These are phyloP conservation scores for Halenospora varia DNA, from an alignment of 495 filamentous ascomycete species.

Conservation along the genomic window DNA sequence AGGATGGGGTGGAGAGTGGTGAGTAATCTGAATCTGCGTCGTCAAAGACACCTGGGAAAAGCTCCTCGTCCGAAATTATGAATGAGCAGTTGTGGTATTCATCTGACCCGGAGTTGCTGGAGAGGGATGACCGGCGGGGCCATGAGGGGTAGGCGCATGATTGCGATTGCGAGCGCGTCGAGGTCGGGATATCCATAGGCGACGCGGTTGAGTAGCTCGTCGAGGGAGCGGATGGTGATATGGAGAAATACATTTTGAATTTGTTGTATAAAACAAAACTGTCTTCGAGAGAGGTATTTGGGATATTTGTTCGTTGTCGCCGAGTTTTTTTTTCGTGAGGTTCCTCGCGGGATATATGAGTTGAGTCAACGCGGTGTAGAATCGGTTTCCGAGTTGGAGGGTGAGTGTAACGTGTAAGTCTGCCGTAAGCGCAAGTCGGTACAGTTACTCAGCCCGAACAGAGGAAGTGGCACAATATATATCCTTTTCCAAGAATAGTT, in stretches of 20 bases:
- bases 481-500: neutral
- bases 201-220: conserved; percentile 17
- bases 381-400: neutral
- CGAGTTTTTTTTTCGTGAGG: too few species aligned
- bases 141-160: conserved; percentile 52
- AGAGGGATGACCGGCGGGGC: conserved; percentile 46
- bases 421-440: neutral
- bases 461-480: neutral
- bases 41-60: conserved; percentile 39
- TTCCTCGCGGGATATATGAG: neutral
- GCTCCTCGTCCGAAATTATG: conserved; percentile 49
- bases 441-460: neutral
- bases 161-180: conserved; percentile 20
- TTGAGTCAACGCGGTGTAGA: neutral
- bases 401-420: neutral
- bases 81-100: conserved; percentile 31
- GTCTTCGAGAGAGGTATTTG: too few species aligned
- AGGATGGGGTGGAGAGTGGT: conserved; percentile 16
- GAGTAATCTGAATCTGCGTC: conserved; percentile 20
- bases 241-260: conserved; percentile 21
- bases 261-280: too few species aligned
- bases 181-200: conserved; percentile 22
- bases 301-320: too few species aligned
- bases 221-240: conserved; percentile 18
- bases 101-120: conserved; percentile 31